phyloP scores from a whole-genome alignment of 352 stramenopile species.

The Blastocystis sp. region DNA sequence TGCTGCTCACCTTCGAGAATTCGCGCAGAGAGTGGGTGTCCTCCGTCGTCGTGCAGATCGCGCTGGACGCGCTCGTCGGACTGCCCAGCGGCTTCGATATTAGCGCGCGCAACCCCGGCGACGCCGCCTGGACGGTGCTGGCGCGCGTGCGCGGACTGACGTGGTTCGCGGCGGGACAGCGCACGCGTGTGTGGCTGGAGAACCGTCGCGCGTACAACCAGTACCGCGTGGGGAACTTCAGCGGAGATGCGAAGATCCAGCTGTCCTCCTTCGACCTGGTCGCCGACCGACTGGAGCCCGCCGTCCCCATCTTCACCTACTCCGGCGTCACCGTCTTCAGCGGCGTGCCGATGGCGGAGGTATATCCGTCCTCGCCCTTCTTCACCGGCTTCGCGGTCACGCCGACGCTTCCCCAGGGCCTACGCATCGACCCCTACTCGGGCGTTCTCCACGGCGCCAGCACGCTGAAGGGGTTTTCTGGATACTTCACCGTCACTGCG shows the following conservation, averaged over 20 bases:
- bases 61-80: neutral
- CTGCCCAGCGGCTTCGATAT: neutral
- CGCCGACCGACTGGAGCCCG: neutral
- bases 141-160: neutral
- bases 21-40: neutral
- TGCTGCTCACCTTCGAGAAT: neutral
- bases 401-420: neutral
- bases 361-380: neutral
- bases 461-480: neutral
- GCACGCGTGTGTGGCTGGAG: neutral
- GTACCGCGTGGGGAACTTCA: neutral
- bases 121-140: neutral
- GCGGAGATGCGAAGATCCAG: neutral
- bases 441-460: neutral
- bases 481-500: neutral
- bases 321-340: neutral
- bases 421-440: neutral
- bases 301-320: neutral
- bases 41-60: neutral
- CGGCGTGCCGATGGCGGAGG: neutral
- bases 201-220: neutral
- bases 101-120: neutral
- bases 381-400: neutral
- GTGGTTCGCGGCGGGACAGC: neutral
- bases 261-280: neutral